phyloP scores from a whole-genome alignment of 2,329 filamentous ascomycete genomes.

The Tolypocladium guangdongense region DNA sequence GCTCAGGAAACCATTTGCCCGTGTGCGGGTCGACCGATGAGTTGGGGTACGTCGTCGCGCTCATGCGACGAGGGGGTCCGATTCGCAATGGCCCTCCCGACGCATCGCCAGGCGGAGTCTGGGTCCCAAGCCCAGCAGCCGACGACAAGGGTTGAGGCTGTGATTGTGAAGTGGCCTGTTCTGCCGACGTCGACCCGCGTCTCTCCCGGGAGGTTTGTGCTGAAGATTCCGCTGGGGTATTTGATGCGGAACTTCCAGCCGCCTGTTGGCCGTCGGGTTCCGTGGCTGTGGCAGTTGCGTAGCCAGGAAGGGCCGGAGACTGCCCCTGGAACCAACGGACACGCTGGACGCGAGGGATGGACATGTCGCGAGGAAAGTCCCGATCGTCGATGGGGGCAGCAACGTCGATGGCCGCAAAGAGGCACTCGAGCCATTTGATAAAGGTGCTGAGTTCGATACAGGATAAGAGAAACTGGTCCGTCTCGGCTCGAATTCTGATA shows the following conservation, averaged over 20 bases:
- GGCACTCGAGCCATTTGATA: constrained; percentile 55
- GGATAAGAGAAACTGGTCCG: constrained; percentile 62
- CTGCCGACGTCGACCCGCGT: constrained; percentile 1
- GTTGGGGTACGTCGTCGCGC: constrained; percentile 34
- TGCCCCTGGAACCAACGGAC: constrained; percentile 38
- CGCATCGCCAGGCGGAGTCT: constrained; percentile 1
- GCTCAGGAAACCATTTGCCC: constrained; percentile 45
- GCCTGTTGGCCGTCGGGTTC: background rate
- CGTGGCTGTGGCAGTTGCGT: background rate
- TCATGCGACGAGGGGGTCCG: constrained; percentile 26
- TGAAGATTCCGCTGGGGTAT: background rate
- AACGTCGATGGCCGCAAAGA: constrained; percentile 66
- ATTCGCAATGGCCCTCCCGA: constrained; percentile 15
- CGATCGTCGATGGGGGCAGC: constrained; percentile 61
- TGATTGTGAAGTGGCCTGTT: background rate
- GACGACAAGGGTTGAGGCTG: constrained; percentile 4
- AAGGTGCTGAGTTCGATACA: constrained; percentile 55
- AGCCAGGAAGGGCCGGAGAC: constrained; percentile 15
- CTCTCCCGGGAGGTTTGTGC: background rate
- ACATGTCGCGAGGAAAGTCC: constrained; percentile 50
- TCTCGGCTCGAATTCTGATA: constrained; percentile 61
- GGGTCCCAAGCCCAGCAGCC: background rate
- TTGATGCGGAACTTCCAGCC: background rate
- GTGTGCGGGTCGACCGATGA: constrained; percentile 34
- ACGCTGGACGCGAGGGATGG: constrained; percentile 45